A percentile compares a stretch with the other conserved stretches of the same genome.
Evolutionary conservation across 257 asterid species (phyloP).

Genomic region (Jacaranda copaia): DNA sequence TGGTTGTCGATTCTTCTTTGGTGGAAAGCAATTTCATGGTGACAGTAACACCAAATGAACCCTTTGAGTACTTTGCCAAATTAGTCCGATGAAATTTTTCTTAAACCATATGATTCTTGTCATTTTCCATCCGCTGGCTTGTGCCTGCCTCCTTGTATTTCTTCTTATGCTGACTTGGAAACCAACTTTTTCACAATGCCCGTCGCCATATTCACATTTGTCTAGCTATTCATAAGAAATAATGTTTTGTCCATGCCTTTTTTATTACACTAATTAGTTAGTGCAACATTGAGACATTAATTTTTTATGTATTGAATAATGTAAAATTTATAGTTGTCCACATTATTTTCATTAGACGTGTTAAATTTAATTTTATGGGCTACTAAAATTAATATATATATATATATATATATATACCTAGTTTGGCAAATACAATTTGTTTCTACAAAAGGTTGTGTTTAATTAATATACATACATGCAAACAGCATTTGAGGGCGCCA

Average conservation of each 20-base stretch:
- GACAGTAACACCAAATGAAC: constrained; percentile 30
- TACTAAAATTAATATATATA: no score
- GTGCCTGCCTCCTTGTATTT: no score
- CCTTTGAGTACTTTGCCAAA: constrained; percentile 32
- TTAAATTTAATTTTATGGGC: no score
- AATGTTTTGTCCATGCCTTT: neutral
- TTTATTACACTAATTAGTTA: neutral
- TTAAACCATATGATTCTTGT: neutral
- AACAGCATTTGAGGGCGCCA: no score
- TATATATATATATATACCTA: no score
- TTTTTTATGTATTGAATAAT: no score
- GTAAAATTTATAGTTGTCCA: no score
- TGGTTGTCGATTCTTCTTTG: constrained; percentile 23
- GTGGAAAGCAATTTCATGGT: constrained; percentile 29
- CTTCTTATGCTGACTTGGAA: neutral
- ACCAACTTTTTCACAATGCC: neutral
- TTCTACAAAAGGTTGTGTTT: no score
- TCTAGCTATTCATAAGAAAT: neutral
- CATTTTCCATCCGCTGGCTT: constrained; percentile 34
- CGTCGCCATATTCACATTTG: neutral
- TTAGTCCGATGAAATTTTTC: constrained; percentile 16
- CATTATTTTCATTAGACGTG: no score
- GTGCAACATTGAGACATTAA: no score
- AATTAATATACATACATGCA: no score
- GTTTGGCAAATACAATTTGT: no score